Base-by-base conservation (phyloP, 1,284 basidiomycete genomes). In the Ceratobasidium sp. region DNA sequence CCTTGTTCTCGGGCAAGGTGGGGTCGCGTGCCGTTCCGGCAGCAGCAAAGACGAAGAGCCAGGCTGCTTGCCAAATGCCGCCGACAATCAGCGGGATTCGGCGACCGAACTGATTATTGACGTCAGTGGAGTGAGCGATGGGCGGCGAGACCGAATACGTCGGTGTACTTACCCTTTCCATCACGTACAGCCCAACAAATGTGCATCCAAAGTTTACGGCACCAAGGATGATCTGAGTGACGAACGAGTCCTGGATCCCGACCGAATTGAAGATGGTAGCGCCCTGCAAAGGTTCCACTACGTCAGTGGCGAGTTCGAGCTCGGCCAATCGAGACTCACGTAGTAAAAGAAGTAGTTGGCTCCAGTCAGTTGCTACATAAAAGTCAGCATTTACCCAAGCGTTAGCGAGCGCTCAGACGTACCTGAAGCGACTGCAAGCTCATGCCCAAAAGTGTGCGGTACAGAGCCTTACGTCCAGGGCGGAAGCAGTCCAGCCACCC, bases 41-140 rank as follows among this genome's bases (percentile, higher is more conserved):
- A 5, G 89, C 87, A 0, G 92, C 92, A 79, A 92, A 94, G 24
- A 93, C 88, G 79, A 94, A 90, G 22, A 95, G 84, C 93, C 93
- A 94, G 9, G 84, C 82, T 0, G 88, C 86, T 80, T 94, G 91
- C 92, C 93, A 93, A 1, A 91, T 71, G 9, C 90, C 91, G 33
- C 91, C 92, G 57, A 88, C 78, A 67, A 93, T 91, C 57, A 93
- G 84, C 0, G 91, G 91, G 53, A 79, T 75, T 8, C 90, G 85
- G 69, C 90, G 86, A 14, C 91, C 90, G 79, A 88, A 91, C 86
- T 89, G 77, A 14, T 71, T 41, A 33, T 64, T 47, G 56, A 76
- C 45, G 44, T 74, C 41, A n/a, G 44, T 60, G 67, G 67, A 27
- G 57, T 33, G 1, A 60, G 11, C 36, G 11, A 41, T 11, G 11